Evolutionary conservation across 495 filamentous ascomycete species (phyloP), one percentile per base, ranked within the genome.

Genomic region (Barbatosphaeria neglecta): DNA sequence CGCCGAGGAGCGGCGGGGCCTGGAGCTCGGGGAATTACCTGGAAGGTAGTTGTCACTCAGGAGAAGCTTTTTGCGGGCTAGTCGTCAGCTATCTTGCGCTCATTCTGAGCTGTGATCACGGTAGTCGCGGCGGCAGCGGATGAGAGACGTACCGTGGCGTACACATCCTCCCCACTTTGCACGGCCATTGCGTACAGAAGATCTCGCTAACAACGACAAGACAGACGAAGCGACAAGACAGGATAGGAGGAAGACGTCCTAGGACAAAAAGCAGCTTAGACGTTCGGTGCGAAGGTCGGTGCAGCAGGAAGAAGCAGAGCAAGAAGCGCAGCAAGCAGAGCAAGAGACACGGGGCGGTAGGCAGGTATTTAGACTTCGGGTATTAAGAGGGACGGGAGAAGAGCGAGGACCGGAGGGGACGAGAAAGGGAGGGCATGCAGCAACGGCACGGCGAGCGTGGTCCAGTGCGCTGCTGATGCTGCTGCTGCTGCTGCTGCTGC

Each of bases 41-140:
- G 90, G 90, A 24, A 98, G 76, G 63, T 97, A 98, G 52, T 72
- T 67, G 67, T 98, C 88, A 60, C 81, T 93, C 67, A 92, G 68
- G 43, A 98, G 77, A 62, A 97, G 86, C 87, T 94, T 58, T 55
- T 42, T 23, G 22, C 22, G 43, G 25, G 37, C 24, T 18, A 7
- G 19, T 24, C 45, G 43, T 69, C 60, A 68, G 66, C 49, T 47
- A 25, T 52, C 38, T 39, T 45, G 19, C 39, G 23, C 53, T 37
- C n/a, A n/a, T n/a, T n/a, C n/a, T n/a, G n/a, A n/a, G n/a, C n/a
- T n/a, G n/a, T n/a, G n/a, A n/a, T n/a, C n/a, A n/a, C n/a, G n/a
- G n/a, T n/a, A n/a, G n/a, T 19, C 8, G 46, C 41, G 33, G 15
- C 37, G 10, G 31, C 20, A 37, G 33, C 28, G 28, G n/a, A n/a